Evolutionary conservation across 352 stramenopile genomes (phyloP).

Genomic region (Globisporangium rhizosaccharum): DNA sequence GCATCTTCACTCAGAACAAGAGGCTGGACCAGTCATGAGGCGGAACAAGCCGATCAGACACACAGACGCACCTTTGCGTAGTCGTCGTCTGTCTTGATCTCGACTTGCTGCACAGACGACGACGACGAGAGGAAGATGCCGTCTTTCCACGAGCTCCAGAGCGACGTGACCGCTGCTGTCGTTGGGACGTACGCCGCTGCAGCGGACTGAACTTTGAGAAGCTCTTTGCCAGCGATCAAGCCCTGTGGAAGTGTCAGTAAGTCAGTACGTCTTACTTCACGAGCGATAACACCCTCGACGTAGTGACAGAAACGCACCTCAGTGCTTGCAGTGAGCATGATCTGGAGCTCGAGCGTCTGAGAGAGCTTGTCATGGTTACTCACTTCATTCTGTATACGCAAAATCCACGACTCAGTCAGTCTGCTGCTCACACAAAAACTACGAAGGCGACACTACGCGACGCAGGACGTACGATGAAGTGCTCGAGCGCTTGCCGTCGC

Average conservation of each 20-base stretch:
- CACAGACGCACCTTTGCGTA: constrained; percentile 50
- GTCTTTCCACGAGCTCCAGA: constrained; percentile 84
- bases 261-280: not conserved
- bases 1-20: not conserved
- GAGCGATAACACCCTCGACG: too few species aligned
- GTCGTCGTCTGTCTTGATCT: constrained; percentile 86
- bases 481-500: constrained; percentile 76
- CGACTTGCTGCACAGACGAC: constrained; percentile 76
- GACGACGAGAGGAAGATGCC: constrained; percentile 58
- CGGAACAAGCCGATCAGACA: too few species aligned
- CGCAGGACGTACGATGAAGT: constrained; percentile 69
- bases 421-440: not conserved
- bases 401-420: not conserved
- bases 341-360: constrained; percentile 77
- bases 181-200: constrained; percentile 76
- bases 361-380: constrained; percentile 80
- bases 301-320: constrained; percentile 33
- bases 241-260: constrained; percentile 24
- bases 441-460: not conserved
- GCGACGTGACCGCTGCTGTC: constrained; percentile 58
- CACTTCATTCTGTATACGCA: constrained; percentile 74
- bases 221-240: constrained; percentile 75
- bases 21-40: not conserved
- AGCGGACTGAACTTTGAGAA: constrained; percentile 71
- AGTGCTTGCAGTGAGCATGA: constrained; percentile 74